Conservation (phyloP, 805 yeast genomes). For the Spencermartinsiella europaea region DNA sequence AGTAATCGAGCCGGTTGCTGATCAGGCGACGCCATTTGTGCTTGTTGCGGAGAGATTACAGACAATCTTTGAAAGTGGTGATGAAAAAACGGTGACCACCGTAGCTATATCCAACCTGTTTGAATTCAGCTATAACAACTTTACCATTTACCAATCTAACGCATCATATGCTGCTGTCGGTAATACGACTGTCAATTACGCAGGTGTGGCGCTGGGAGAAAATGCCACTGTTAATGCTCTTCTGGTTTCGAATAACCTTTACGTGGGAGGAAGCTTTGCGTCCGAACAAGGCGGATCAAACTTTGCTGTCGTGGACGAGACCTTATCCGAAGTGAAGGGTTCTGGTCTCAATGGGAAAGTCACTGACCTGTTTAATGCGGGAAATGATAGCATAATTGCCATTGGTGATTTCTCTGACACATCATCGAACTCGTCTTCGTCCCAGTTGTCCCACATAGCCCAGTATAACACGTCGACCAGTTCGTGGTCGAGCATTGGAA, state of each 20-base stretch:
- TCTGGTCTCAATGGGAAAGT: conserved; percentile 42
- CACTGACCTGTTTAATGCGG: conserved; percentile 24
- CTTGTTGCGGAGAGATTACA: conserved; percentile 69
- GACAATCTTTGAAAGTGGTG: conserved; percentile 30
- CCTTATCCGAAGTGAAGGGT: conserved; percentile 19
- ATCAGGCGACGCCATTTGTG: conserved; percentile 35
- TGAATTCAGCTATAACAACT: conserved; percentile 72
- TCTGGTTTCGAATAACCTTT: conserved; percentile 33
- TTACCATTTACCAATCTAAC: conserved; percentile 36
- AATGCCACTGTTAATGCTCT: conserved; percentile 39
- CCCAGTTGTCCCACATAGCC: conserved; percentile 15
- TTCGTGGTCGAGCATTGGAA: conserved; percentile 16
- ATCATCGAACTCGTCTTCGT: conserved; percentile 2
- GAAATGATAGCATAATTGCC: conserved; percentile 37
- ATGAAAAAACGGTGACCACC: conserved; percentile 7
- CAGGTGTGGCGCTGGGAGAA: conserved; percentile 34
- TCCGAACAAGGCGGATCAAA: conserved; percentile 12
- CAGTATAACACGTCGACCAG: conserved; percentile 12
- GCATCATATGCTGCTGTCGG: conserved; percentile 37
- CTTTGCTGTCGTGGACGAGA: conserved; percentile 6
- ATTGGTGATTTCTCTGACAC: conserved; percentile 43
- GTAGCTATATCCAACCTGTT: conserved; percentile 64
- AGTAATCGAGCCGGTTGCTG: conserved; percentile 34
- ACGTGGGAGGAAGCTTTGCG: conserved; percentile 47
- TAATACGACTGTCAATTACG: conserved; percentile 42